A percentile compares a stretch with the other conserved stretches of the same genome.
These are phyloP conservation scores for Tulasnella sp. DNA, from an alignment of 768 basidiomycete genomes.

Conservation along the genomic window DNA sequence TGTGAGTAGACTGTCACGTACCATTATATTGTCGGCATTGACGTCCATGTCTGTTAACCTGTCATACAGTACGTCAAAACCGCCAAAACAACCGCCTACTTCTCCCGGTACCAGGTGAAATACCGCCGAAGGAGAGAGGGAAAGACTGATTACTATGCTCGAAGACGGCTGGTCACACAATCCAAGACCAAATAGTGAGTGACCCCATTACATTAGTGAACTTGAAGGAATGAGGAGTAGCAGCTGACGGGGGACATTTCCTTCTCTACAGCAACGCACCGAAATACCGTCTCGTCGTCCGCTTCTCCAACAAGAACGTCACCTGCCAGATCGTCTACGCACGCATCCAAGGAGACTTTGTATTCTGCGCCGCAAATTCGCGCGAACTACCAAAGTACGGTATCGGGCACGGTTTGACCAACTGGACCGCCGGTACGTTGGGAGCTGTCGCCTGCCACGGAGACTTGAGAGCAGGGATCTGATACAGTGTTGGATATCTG, in stretches of 20 bases:
- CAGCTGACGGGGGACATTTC: background rate
- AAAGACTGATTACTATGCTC: constrained; percentile 99
- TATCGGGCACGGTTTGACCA: constrained; percentile 95
- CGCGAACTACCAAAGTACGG: constrained; percentile 91
- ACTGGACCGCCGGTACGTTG: constrained; percentile 84
- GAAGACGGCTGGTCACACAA: constrained; percentile 92
- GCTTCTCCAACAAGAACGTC: constrained; percentile 96
- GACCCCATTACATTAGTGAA: too few relatives aligned
- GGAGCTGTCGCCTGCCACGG: background rate
- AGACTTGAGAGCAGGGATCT: too few relatives aligned
- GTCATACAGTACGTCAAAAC: constrained; percentile 69
- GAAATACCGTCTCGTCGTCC: constrained; percentile 97
- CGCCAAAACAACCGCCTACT: constrained; percentile 93
- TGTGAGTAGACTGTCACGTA: too few relatives aligned
- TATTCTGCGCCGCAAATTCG: constrained; percentile 79
- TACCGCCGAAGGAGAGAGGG: constrained; percentile 96
- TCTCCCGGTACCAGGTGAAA: constrained; percentile 97
- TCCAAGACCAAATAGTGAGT: constrained; percentile 98
- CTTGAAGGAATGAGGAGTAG: background rate
- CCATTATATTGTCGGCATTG: background rate
- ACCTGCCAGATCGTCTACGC: constrained; percentile 95
- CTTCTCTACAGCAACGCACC: constrained; percentile 62
- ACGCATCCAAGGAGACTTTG: constrained; percentile 93
- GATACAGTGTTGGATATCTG: background rate
- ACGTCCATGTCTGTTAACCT: background rate